These are phyloP conservation scores for Beta vulgaris DNA, from an alignment of 148 eudicot genomes.

Conservation along the genomic window DNA sequence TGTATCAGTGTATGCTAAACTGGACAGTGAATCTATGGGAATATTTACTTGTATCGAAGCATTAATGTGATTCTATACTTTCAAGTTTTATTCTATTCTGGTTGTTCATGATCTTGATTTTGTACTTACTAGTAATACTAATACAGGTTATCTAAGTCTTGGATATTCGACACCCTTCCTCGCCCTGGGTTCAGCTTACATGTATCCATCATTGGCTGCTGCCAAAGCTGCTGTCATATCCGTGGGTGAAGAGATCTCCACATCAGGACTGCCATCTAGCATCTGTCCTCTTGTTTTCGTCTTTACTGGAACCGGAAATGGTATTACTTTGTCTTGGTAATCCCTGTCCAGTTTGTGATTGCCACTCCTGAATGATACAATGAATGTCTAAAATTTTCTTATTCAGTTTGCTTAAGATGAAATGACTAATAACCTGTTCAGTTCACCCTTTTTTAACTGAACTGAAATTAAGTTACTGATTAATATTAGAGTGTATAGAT, in stretches of 20 bases:
- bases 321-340: slow-evolving; percentile 31
- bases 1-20: too few relatives aligned
- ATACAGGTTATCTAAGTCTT: slow-evolving; percentile 81
- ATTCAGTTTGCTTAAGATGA: too few relatives aligned
- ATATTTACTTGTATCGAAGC: background rate
- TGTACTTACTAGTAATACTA: too few relatives aligned
- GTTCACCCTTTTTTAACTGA: too few relatives aligned
- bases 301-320: slow-evolving; percentile 96
- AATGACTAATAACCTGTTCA: too few relatives aligned
- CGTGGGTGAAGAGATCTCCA: slow-evolving; percentile 87
- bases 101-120: background rate
- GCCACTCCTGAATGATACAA: too few relatives aligned
- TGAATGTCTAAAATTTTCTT: too few relatives aligned
- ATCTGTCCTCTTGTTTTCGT: slow-evolving; percentile 88
- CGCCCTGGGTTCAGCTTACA: slow-evolving; percentile 85
- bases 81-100: slow-evolving; percentile 6
- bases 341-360: background rate
- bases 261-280: slow-evolving; percentile 72
- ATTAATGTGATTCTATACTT: background rate
- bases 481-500: too few relatives aligned
- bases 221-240: slow-evolving; percentile 90
- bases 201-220: slow-evolving; percentile 94
- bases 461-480: too few relatives aligned
- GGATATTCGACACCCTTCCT: slow-evolving; percentile 97
- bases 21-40: too few relatives aligned